Conservation (phyloP, 345 rosid genomes). For the Odontarrhena argentea region DNA sequence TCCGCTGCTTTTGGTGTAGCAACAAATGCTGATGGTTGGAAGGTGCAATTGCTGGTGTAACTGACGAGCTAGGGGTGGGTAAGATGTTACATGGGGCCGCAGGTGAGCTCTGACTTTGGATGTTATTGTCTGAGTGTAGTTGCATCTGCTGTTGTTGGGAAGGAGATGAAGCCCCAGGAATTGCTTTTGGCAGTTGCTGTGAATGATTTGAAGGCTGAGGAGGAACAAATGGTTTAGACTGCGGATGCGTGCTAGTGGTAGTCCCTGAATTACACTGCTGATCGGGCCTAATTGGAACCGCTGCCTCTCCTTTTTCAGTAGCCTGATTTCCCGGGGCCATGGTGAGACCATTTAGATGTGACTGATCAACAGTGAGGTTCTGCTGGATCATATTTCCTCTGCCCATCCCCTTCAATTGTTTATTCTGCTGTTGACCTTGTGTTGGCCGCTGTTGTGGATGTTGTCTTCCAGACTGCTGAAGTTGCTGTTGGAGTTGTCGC, state of each 20-base stretch:
- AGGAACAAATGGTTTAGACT: slow-evolving; percentile 62
- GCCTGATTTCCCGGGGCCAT: slow-evolving; percentile 58
- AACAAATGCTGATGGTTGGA: slow-evolving; percentile 49
- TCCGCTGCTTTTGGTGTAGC: slow-evolving; percentile 64
- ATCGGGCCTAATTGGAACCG: slow-evolving; percentile 63
- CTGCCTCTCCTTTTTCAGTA: slow-evolving; percentile 71
- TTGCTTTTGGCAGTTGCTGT: slow-evolving; percentile 58
- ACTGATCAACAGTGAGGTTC: slow-evolving; percentile 63
- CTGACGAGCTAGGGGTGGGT: slow-evolving; percentile 52
- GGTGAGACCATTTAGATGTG: slow-evolving; percentile 71
- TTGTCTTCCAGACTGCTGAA: slow-evolving; percentile 79
- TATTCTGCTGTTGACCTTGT: slow-evolving; percentile 70
- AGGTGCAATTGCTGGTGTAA: slow-evolving; percentile 46
- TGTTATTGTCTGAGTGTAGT: slow-evolving; percentile 62
- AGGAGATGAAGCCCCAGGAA: slow-evolving; percentile 53
- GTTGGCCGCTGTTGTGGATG: slow-evolving; percentile 83
- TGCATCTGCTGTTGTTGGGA: slow-evolving; percentile 65
- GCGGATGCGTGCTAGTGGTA: slow-evolving; percentile 55
- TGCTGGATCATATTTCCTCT: slow-evolving; percentile 82
- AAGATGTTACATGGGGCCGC: slow-evolving; percentile 50
- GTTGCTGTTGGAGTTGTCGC: slow-evolving; percentile 75
- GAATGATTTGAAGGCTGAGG: slow-evolving; percentile 58
- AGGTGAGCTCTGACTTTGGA: slow-evolving; percentile 60
- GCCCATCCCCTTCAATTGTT: slow-evolving; percentile 74
- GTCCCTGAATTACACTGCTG: slow-evolving; percentile 64